Evolutionary conservation across 441 rosid genomes (phyloP).

Genomic region (Erodium moschatum): DNA sequence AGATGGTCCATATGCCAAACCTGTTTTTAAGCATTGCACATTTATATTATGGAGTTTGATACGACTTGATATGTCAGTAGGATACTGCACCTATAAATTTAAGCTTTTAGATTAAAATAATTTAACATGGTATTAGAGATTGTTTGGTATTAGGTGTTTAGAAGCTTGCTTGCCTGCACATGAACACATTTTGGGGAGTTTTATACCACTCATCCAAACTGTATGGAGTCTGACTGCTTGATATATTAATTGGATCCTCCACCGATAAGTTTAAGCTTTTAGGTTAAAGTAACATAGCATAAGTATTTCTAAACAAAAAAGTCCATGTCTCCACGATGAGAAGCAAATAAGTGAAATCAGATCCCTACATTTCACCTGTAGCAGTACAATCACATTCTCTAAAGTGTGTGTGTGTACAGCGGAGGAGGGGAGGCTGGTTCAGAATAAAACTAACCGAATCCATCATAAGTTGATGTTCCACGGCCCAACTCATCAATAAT

Average conservation of each 20-base stretch:
- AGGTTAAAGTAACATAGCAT: conserved; percentile 2
- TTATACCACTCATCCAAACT: background rate
- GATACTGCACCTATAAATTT: background rate
- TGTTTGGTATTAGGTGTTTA: background rate
- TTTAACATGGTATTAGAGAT: background rate
- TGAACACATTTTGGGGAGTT: background rate
- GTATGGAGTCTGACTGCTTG: background rate
- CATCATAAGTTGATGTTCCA: conserved; percentile 96
- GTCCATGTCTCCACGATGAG: background rate
- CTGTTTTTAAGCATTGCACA: background rate
- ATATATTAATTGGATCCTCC: conserved; percentile 8
- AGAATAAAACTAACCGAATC: conserved; percentile 62
- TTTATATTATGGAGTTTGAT: background rate
- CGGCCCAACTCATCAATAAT: conserved; percentile 97
- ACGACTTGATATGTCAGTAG: background rate
- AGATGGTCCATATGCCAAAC: background rate
- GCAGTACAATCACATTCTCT: background rate
- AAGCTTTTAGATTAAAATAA: background rate
- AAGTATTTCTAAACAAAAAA: background rate
- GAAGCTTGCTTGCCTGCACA: background rate
- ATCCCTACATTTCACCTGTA: background rate
- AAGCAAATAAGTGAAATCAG: background rate
- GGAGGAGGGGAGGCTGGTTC: conserved; percentile 10
- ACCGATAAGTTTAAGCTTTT: conserved; percentile 9
- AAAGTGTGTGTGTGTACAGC: background rate